Evolutionary conservation across 345 rosid genomes (phyloP).

Genomic region (Melaleuca alternifolia): DNA sequence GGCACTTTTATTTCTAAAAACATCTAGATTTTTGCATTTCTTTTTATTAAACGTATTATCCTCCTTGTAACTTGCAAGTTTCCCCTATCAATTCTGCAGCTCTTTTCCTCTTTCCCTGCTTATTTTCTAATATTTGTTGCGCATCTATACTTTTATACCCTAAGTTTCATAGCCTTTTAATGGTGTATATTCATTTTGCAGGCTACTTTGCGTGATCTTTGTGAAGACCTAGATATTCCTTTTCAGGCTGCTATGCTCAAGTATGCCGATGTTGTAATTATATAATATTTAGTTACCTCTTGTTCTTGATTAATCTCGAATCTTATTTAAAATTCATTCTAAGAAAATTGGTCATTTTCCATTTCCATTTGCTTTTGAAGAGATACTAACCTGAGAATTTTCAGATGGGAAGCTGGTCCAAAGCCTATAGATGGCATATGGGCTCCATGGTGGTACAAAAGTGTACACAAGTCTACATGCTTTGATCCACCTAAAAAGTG

Average conservation of each 20-base stretch:
- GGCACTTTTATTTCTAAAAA: not conserved
- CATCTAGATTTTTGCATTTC: not conserved
- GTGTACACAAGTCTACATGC: slow-evolving; percentile 51
- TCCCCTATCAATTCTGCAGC: not conserved
- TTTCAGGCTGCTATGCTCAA: slow-evolving; percentile 68
- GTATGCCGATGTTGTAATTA: slow-evolving; percentile 15
- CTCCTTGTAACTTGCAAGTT: not conserved
- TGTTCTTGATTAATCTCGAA: not conserved
- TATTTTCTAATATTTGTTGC: not conserved
- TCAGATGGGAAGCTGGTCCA: slow-evolving; percentile 94
- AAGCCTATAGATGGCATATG: slow-evolving; percentile 72
- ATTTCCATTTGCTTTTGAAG: not conserved
- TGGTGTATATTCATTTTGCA: slow-evolving; percentile 9
- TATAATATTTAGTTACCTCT: not conserved
- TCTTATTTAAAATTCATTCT: not conserved
- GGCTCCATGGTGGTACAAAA: slow-evolving; percentile 86
- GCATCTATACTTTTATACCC: not conserved
- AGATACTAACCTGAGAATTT: not conserved
- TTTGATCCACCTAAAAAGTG: slow-evolving; percentile 41
- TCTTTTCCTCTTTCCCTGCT: not conserved
- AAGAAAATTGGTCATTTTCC: not conserved
- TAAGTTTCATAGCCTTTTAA: not conserved
- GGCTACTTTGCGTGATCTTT: slow-evolving; percentile 67
- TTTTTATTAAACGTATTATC: not conserved
- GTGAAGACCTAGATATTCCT: slow-evolving; percentile 68